Evolutionary conservation across 768 basidiomycete species (phyloP).

Genomic region (Tricholomella constricta): DNA sequence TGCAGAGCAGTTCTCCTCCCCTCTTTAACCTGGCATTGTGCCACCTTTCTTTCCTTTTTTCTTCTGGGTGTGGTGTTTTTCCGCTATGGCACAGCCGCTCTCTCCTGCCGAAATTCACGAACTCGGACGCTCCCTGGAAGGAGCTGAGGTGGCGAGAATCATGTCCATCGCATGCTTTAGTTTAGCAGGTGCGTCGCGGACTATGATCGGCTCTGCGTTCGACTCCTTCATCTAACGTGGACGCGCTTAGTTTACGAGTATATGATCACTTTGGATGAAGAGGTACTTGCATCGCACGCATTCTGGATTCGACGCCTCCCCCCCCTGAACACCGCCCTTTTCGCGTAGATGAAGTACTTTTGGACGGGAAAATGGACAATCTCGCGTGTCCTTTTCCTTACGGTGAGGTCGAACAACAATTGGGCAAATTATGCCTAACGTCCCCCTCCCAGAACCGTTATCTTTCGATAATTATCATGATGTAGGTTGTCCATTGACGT

Average conservation of each 20-base stretch:
- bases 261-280: slow-evolving; percentile 39
- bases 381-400: slow-evolving; percentile 38
- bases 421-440: too few species aligned
- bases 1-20: slow-evolving; percentile 11
- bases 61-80: not conserved
- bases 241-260: slow-evolving; percentile 30
- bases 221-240: not conserved
- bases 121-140: slow-evolving; percentile 13
- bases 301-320: not conserved
- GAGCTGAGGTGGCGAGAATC: slow-evolving; percentile 17
- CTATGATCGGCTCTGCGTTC: too few species aligned
- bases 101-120: not conserved
- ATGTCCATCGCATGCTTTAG: slow-evolving; percentile 19
- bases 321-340: not conserved
- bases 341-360: slow-evolving; percentile 37
- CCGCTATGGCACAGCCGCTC: not conserved
- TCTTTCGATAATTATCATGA: slow-evolving; percentile 25
- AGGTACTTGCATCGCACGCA: slow-evolving; percentile 23
- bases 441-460: slow-evolving; percentile 39
- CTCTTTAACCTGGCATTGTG: not conserved
- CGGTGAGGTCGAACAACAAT: too few species aligned
- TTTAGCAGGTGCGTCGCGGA: slow-evolving; percentile 13
- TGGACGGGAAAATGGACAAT: slow-evolving; percentile 39
- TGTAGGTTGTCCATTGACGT: slow-evolving; percentile 14
- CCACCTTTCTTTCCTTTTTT: slow-evolving; percentile 1